These are phyloP conservation scores for Ascodesmis nigricans DNA, from an alignment of 495 filamentous ascomycete genomes.

Conservation along the genomic window DNA sequence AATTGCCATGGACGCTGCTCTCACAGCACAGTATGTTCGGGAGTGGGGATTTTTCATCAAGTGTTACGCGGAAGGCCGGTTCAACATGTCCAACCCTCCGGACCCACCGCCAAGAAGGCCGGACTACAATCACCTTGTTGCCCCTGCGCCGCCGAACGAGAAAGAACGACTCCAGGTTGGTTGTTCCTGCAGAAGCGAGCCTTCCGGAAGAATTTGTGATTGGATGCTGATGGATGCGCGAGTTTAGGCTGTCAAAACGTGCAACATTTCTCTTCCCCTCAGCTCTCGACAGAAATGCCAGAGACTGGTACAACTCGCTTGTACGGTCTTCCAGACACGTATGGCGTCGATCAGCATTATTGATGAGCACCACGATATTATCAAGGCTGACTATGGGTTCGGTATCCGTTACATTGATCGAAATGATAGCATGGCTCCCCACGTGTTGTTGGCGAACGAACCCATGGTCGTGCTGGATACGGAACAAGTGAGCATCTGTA, in stretches of 20 bases:
- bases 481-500: constrained; percentile 17
- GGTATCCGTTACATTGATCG: constrained; percentile 13
- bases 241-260: constrained; percentile 23
- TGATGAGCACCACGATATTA: constrained; percentile 19
- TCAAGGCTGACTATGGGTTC: constrained; percentile 23
- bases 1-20: constrained; percentile 8
- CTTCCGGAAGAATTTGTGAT: not conserved
- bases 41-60: constrained; percentile 22
- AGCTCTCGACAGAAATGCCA: constrained; percentile 12
- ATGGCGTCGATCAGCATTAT: constrained; percentile 24
- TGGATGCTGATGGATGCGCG: constrained; percentile 7
- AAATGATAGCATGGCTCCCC: constrained; percentile 23
- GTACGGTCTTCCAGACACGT: constrained; percentile 19
- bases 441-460: constrained; percentile 22
- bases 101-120: constrained; percentile 18
- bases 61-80: constrained; percentile 23
- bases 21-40: constrained; percentile 17
- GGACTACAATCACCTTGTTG: constrained; percentile 20
- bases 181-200: not conserved
- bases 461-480: constrained; percentile 24
- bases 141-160: constrained; percentile 21
- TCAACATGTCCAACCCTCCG: constrained; percentile 25
- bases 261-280: constrained; percentile 12
- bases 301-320: constrained; percentile 14
- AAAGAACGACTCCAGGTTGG: constrained; percentile 15